Evolutionary conservation across 1,284 basidiomycete genomes (phyloP).

Genomic region (Trichosporon sp.): DNA sequence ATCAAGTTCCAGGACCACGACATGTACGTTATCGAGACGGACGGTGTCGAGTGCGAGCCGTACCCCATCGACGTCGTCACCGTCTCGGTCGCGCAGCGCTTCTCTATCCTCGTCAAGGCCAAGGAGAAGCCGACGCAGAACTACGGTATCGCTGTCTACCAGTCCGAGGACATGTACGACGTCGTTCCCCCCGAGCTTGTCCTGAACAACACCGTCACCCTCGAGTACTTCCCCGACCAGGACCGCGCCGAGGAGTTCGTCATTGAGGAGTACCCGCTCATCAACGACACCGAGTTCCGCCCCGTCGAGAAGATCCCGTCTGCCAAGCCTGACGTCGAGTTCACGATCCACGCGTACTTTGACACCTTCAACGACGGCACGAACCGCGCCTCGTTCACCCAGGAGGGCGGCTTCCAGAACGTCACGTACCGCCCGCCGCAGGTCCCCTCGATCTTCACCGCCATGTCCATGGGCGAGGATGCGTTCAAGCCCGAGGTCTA

Average conservation of each 20-base stretch:
- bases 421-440: constrained; percentile 51
- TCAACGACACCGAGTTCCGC: constrained; percentile 51
- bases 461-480: constrained; percentile 66
- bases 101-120: constrained; percentile 84
- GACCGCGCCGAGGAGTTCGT: constrained; percentile 19
- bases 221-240: constrained; percentile 60
- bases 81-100: constrained; percentile 84
- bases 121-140: constrained; percentile 76
- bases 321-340: constrained; percentile 43
- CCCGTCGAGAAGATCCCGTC: constrained; percentile 44
- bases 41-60: constrained; percentile 76
- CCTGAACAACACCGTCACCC: constrained; percentile 69
- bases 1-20: constrained; percentile 89
- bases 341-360: constrained; percentile 50
- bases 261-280: constrained; percentile 21
- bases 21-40: constrained; percentile 83
- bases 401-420: constrained; percentile 23
- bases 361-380: constrained; percentile 52
- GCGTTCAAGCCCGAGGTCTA: constrained; percentile 67
- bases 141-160: constrained; percentile 84
- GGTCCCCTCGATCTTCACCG: constrained; percentile 71
- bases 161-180: constrained; percentile 74
- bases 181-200: constrained; percentile 64
- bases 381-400: constrained; percentile 51
- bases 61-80: constrained; percentile 65